A percentile compares a stretch with the other conserved stretches of the same genome.
phyloP scores from a whole-genome alignment of 306 rosid genomes.

The Cicer arietinum region DNA sequence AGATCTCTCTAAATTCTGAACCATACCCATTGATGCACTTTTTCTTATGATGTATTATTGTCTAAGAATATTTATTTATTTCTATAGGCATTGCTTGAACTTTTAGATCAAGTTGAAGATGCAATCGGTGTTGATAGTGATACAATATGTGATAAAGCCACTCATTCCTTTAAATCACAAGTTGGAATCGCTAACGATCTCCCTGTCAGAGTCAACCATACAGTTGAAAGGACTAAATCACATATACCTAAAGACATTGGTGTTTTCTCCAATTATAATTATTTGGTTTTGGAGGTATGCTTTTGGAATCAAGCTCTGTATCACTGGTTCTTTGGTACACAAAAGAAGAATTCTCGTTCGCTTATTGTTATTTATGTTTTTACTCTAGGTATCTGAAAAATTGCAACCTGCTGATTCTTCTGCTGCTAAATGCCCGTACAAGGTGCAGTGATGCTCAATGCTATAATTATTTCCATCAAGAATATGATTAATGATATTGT shows the following conservation, averaged over 20 bases:
- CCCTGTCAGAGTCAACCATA: constrained; percentile 47
- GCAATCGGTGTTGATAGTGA: constrained; percentile 73
- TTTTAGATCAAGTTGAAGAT: constrained; percentile 95
- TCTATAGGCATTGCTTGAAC: constrained; percentile 86
- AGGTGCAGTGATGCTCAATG: constrained; percentile 62
- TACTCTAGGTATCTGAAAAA: constrained; percentile 72
- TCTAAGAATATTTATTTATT: constrained; percentile 39
- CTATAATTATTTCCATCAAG: constrained; percentile 16
- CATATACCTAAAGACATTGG: constrained; percentile 33
- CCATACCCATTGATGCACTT: constrained; percentile 16
- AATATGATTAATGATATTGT: constrained; percentile 38
- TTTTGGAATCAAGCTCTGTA: constrained; percentile 26
- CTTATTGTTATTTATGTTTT: constrained; percentile 41
- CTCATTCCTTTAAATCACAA: constrained; percentile 51
- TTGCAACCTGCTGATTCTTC: constrained; percentile 55
- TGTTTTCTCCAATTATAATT: constrained; percentile 50
- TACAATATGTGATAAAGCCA: constrained; percentile 43
- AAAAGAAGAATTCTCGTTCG: constrained; percentile 11
- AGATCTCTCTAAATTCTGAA: constrained; percentile 9
- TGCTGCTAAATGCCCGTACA: constrained; percentile 56
- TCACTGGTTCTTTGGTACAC: constrained; percentile 25
- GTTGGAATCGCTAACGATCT: constrained; percentile 44
- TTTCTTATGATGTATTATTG: neutral
- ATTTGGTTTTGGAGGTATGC: constrained; percentile 90
- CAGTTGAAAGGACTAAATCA: constrained; percentile 39